Conservation (phyloP, 345 rosid genomes). For the Reutealis trisperma region DNA sequence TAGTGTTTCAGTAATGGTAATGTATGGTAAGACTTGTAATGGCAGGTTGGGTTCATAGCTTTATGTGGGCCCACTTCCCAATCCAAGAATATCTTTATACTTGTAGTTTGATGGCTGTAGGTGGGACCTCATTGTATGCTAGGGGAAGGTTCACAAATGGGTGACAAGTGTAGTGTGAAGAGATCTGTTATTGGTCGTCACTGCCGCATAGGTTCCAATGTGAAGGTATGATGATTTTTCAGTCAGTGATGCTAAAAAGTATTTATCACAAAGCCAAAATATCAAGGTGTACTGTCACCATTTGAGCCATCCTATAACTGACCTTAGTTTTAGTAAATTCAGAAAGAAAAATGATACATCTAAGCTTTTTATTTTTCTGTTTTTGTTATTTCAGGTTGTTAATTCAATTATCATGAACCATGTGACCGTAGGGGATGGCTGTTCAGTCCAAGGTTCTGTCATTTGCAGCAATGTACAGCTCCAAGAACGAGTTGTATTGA, state of each 20-base stretch:
- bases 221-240: conserved; percentile 62
- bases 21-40: neutral
- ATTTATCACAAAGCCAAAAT: neutral
- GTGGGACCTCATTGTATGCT: conserved; percentile 92
- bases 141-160: conserved; percentile 94
- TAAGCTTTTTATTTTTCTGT: neutral
- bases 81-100: neutral
- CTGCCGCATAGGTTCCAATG: conserved; percentile 94
- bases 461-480: conserved; percentile 90
- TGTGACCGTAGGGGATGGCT: conserved; percentile 85
- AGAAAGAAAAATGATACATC: neutral
- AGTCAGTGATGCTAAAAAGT: neutral
- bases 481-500: conserved; percentile 79
- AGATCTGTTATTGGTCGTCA: conserved; percentile 95
- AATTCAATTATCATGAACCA: conserved; percentile 93
- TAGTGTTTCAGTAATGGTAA: neutral
- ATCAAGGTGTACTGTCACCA: neutral
- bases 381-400: conserved; percentile 57
- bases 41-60: conserved; percentile 6
- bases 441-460: conserved; percentile 90
- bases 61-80: neutral
- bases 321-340: neutral
- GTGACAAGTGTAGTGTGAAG: conserved; percentile 94
- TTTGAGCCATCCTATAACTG: neutral
- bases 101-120: conserved; percentile 41